Base-by-base conservation (phyloP, 2,329 filamentous ascomycete genomes). In the Cytospora paraplurivora region DNA sequence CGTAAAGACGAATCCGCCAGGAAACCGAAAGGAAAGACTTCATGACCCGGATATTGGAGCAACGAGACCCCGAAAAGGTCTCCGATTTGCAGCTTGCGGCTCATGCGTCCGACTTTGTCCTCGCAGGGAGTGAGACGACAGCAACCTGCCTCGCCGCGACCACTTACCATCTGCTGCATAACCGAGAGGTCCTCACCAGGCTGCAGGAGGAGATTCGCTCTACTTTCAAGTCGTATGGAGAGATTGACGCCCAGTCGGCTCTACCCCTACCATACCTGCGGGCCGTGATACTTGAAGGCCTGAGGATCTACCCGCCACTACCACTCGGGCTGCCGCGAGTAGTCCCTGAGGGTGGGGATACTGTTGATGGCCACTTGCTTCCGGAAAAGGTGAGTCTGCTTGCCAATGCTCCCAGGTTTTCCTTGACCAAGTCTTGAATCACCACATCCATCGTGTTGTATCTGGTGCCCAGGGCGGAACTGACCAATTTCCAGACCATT, bases 11-110 rank as follows among this genome's bases (percentile, higher is more conserved):
- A 13, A 62, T 62, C 41, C 44, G 57, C 13, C 34, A 33, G 5
- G n/a, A 52, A 7, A 62, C 52, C 7, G 47, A 56, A 7, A 61
- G 69, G 6, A 69, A 71, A 63, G 70, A 72, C 54, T 71, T 73
- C 44, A 32, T 73, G 17, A 58, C 66, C 4, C 67, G 17, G 44
- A 72, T 49, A 65, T 21, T 62, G 33, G 13, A 67, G 68, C 32
- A 67, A 67, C 52, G 62, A 68, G 53, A 56, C 52, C 7, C 59
- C 11, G 68, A 69, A 32, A 67, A 68, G 11, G 62, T 73, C 21
- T 47, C 59, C 0, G 51, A 67, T 32, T 69, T 71, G 38, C 69
- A 73, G 38, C 62, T 74, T 50, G 68, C 69, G 3, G 70, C 71
- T 34, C 66, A 75, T 61, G 64, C 64, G 37, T 70, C 69, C 11